phyloP scores from a whole-genome alignment of 495 filamentous ascomycete genomes.

The Talaromyces proteolyticus region DNA sequence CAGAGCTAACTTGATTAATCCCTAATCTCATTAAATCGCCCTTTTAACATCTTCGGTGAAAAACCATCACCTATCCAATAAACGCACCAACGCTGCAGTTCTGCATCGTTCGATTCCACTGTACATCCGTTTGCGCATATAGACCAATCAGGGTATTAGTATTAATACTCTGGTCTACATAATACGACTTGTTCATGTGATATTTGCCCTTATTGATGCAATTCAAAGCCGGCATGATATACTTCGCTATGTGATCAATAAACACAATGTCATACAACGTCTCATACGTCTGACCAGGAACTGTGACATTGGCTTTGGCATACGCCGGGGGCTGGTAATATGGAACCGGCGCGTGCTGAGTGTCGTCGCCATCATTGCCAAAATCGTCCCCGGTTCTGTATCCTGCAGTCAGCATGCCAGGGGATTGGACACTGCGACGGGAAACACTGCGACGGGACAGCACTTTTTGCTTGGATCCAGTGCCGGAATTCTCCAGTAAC shows the following conservation, averaged over 20 bases:
- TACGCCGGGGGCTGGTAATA: conserved; percentile 14
- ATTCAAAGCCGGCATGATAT: conserved; percentile 25
- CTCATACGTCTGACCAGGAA: conserved; percentile 18
- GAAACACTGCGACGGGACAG: background rate
- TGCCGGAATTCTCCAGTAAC: background rate
- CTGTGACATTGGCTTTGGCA: conserved; percentile 22
- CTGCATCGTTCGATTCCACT: conserved; percentile 17
- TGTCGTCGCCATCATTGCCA: conserved; percentile 32
- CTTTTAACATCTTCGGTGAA: conserved; percentile 7
- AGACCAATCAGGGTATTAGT: conserved; percentile 42
- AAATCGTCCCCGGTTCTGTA: conserved; percentile 38
- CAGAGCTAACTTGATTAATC: no score
- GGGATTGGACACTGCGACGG: no score
- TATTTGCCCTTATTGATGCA: conserved; percentile 28
- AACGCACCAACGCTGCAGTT: background rate
- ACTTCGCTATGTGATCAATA: conserved; percentile 20
- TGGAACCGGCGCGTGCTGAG: conserved; percentile 19
- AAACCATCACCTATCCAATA: background rate
- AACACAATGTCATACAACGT: conserved; percentile 24
- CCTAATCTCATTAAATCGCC: no score
- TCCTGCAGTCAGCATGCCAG: conserved; percentile 10
- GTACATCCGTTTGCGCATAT: conserved; percentile 39
- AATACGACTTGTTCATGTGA: conserved; percentile 25
- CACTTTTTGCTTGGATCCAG: background rate
- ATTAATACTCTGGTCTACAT: conserved; percentile 33